Conservation (phyloP, 345 rosid species). For the Syzygium grande region DNA sequence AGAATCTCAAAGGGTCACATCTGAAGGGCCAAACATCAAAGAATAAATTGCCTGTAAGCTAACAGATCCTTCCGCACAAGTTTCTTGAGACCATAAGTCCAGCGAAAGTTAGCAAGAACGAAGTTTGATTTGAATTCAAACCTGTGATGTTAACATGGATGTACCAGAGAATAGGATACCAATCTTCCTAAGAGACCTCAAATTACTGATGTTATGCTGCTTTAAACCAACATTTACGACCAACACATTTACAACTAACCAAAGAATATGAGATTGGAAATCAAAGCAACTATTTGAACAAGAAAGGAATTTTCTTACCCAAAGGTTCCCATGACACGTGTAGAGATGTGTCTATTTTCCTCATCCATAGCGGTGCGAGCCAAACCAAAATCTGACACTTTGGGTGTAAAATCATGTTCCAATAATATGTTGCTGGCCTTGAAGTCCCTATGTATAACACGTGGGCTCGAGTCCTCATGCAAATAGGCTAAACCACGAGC, state of each 20-base stretch:
- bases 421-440: slow-evolving; percentile 91
- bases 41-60: neutral
- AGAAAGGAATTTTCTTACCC: slow-evolving; percentile 39
- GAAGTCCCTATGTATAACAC: slow-evolving; percentile 95
- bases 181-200: neutral
- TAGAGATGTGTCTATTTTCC: slow-evolving; percentile 84
- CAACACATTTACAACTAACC: neutral
- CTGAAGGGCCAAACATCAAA: neutral
- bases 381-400: slow-evolving; percentile 94
- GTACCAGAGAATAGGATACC: neutral
- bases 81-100: neutral
- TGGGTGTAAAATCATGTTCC: slow-evolving; percentile 88
- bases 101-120: neutral
- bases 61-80: neutral
- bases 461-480: slow-evolving; percentile 96
- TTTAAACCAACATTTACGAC: neutral
- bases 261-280: neutral
- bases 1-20: neutral
- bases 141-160: neutral
- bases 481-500: slow-evolving; percentile 94
- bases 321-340: slow-evolving; percentile 97
- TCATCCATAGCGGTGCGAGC: slow-evolving; percentile 91
- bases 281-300: neutral
- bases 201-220: neutral
- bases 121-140: neutral